Percentiles rank a stretch among this genome's conserved stretches.
These are phyloP conservation scores for Paralagenidium karlingii DNA, from an alignment of 352 stramenopile species.

Conservation along the genomic window DNA sequence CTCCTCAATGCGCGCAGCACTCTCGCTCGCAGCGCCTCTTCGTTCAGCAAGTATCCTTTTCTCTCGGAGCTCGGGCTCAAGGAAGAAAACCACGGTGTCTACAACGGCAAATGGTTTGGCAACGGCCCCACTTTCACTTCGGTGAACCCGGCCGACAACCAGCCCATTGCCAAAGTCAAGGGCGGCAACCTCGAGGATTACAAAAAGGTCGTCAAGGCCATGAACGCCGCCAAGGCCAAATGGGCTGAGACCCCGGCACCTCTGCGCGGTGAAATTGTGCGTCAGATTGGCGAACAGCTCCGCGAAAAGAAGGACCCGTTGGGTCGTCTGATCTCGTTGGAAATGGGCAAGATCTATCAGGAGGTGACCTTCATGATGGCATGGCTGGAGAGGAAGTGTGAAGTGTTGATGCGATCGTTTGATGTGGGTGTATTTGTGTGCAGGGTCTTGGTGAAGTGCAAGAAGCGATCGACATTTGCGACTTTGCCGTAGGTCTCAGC, in stretches of 20 bases:
- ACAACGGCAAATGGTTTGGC: slow-evolving; percentile 80
- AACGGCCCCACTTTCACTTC: slow-evolving; percentile 71
- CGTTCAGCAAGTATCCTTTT: slow-evolving; percentile 50
- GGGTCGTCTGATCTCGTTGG: slow-evolving; percentile 81
- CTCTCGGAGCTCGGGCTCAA: slow-evolving; percentile 66
- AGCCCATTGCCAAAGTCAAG: slow-evolving; percentile 72
- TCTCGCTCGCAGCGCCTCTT: too few species aligned
- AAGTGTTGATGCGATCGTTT: not conserved
- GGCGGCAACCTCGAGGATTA: slow-evolving; percentile 78
- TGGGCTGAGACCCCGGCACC: slow-evolving; percentile 83
- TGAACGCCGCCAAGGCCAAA: slow-evolving; percentile 71
- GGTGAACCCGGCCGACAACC: slow-evolving; percentile 73
- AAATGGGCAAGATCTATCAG: slow-evolving; percentile 92
- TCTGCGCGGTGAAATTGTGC: slow-evolving; percentile 83
- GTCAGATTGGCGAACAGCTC: slow-evolving; percentile 85
- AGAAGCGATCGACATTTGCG: slow-evolving; percentile 91
- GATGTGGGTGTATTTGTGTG: not conserved
- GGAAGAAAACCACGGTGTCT: slow-evolving; percentile 78
- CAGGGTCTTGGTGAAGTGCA: slow-evolving; percentile 88
- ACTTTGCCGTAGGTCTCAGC: slow-evolving; percentile 87
- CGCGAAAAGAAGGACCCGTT: slow-evolving; percentile 83
- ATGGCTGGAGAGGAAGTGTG: not conserved
- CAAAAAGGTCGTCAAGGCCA: slow-evolving; percentile 61
- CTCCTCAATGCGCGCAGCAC: too few species aligned
- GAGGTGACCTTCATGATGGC: slow-evolving; percentile 41